These are phyloP conservation scores for Monosporascus ibericus DNA, from an alignment of 2,329 filamentous ascomycete genomes.

Conservation along the genomic window DNA sequence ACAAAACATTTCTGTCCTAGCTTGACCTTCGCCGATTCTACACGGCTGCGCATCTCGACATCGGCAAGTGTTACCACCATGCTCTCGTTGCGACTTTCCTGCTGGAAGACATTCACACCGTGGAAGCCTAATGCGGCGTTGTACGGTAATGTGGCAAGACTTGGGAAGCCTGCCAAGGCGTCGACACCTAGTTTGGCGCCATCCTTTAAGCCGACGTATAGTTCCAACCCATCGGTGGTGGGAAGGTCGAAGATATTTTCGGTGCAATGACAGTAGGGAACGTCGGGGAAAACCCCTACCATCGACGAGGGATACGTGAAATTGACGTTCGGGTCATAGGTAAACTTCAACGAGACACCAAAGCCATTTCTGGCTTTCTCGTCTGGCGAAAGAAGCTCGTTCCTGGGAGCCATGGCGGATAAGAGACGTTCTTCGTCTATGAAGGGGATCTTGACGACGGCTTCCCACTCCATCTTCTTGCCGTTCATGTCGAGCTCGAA, in stretches of 20 bases:
- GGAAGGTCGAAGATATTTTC: conserved; percentile 96
- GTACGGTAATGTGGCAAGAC: conserved; percentile 78
- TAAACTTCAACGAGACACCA: conserved; percentile 88
- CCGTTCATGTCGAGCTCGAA: conserved; percentile 99
- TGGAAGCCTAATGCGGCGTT: conserved; percentile 78
- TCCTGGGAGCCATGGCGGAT: conserved; percentile 78
- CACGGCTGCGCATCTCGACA: conserved; percentile 63
- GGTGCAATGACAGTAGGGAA: conserved; percentile 80
- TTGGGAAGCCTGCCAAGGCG: conserved; percentile 92
- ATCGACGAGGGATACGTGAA: conserved; percentile 85
- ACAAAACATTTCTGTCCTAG: conserved; percentile 84
- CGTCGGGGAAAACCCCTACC: conserved; percentile 82
- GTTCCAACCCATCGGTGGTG: conserved; percentile 81
- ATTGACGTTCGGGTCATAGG: conserved; percentile 69
- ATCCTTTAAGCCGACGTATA: conserved; percentile 74
- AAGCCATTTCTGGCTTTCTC: conserved; percentile 85
- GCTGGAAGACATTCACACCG: conserved; percentile 89
- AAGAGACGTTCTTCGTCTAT: conserved; percentile 88
- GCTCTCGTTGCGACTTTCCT: conserved; percentile 93
- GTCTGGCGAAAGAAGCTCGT: conserved; percentile 67
- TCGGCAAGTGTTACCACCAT: conserved; percentile 83
- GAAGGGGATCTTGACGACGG: conserved; percentile 97
- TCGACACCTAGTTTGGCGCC: conserved; percentile 75
- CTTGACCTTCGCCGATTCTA: conserved; percentile 68
- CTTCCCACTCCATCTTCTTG: conserved; percentile 99